A percentile compares a stretch with the other conserved stretches of the same genome.
These are phyloP conservation scores for Wickerhamiella alocasiicola DNA, from an alignment of 805 yeast species.

Conservation along the genomic window DNA sequence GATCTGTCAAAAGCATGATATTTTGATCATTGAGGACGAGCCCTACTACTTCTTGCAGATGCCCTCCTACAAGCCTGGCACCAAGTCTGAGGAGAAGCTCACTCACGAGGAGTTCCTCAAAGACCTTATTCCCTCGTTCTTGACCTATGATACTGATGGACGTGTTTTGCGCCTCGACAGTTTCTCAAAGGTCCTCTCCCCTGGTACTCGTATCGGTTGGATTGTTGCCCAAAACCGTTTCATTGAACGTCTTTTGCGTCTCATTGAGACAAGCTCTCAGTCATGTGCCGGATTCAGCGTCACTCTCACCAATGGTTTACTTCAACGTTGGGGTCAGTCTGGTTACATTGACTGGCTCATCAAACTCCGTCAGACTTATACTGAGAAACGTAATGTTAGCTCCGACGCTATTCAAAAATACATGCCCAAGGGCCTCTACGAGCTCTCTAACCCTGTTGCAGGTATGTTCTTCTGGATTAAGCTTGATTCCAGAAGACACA, in stretches of 20 bases:
- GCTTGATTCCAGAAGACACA: conserved; percentile 41
- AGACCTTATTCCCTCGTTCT: conserved; percentile 62
- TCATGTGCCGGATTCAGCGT: conserved; percentile 72
- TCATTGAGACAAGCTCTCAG: conserved; percentile 74
- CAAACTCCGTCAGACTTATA: conserved; percentile 59
- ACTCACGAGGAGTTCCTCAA: conserved; percentile 54
- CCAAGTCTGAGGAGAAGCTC: conserved; percentile 13
- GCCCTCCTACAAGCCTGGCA: conserved; percentile 47
- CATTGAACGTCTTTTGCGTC: conserved; percentile 52
- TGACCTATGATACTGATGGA: conserved; percentile 70
- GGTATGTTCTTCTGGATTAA: conserved; percentile 43
- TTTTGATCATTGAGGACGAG: conserved; percentile 85
- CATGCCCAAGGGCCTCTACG: conserved; percentile 34
- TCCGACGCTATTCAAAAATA: conserved; percentile 56
- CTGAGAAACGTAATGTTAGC: conserved; percentile 77
- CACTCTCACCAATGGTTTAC: conserved; percentile 53
- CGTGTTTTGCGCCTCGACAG: conserved; percentile 84
- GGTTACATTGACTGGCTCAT: conserved; percentile 87
- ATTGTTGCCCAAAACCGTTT: conserved; percentile 56
- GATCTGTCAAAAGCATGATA: conserved; percentile 73
- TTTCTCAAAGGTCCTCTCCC: conserved; percentile 83
- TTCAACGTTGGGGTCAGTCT: conserved; percentile 78
- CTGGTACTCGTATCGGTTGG: conserved; percentile 87
- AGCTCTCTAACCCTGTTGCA: conserved; percentile 35
- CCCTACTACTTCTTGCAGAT: conserved; percentile 95